Evolutionary conservation across 2,329 filamentous ascomycete species (phyloP).

Genomic region (Neurospora sp.): DNA sequence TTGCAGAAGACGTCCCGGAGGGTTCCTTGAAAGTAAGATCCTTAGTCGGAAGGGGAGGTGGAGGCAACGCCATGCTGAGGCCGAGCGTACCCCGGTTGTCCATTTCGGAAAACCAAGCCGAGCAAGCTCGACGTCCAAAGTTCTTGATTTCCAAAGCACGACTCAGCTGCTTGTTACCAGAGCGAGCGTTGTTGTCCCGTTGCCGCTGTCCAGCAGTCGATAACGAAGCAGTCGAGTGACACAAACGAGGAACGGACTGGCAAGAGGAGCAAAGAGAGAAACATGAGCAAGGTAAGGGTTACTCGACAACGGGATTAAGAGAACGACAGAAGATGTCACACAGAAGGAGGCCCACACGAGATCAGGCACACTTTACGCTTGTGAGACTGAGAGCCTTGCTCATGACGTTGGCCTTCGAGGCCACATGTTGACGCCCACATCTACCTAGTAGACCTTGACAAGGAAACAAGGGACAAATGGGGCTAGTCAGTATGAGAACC

Average conservation of each 20-base stretch:
- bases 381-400: background rate
- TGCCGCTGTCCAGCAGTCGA: slow-evolving; percentile 22
- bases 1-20: background rate
- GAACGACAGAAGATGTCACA: slow-evolving; percentile 1
- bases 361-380: slow-evolving; percentile 2
- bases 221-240: slow-evolving; percentile 1
- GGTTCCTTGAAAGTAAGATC: slow-evolving; percentile 2
- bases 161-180: slow-evolving; percentile 5
- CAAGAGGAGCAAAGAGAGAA: slow-evolving; percentile 2
- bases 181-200: slow-evolving; percentile 10
- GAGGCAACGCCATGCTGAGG: slow-evolving; percentile 12
- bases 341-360: slow-evolving; percentile 1
- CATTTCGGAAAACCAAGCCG: background rate
- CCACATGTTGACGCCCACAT: background rate
- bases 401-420: background rate
- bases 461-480: slow-evolving; percentile 1
- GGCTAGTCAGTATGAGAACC: slow-evolving; percentile 2
- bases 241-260: slow-evolving; percentile 6
- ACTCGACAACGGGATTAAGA: background rate
- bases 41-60: slow-evolving; percentile 14
- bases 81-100: slow-evolving; percentile 1
- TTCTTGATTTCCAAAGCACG: slow-evolving; percentile 11
- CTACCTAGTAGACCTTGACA: background rate
- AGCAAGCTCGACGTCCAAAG: slow-evolving; percentile 7
- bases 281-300: slow-evolving; percentile 4